Base-by-base conservation (phyloP, 2,329 filamentous ascomycete species). In the Colletotrichum eremochloae region DNA sequence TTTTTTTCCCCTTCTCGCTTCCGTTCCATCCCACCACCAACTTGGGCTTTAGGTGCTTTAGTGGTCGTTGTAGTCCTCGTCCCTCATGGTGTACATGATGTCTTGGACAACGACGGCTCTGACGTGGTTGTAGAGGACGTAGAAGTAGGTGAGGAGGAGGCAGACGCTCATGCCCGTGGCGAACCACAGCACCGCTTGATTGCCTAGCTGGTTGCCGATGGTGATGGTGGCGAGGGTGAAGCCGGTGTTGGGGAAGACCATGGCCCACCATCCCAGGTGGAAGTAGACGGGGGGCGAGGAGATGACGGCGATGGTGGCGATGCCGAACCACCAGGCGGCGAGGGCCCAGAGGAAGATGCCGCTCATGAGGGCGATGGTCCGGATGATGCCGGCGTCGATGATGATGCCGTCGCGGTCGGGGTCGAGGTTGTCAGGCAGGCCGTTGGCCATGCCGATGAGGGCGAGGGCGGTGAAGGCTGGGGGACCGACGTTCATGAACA, bases 401-500 rank as follows among this genome's bases (percentile, higher is more conserved):
- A 75, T 52, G 57, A 86, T 76, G 6, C 85, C 84, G 44, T 86
- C 83, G 55, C 79, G 71, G 48, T 83, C 80, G 15, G 79, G 80
- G 64, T 87, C 84, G 38, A 89, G 80, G 9, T 80, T 81, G 55
- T 83, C 80, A 8, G 87, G 86, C 4, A 91, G 79, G 11, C 86
- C 85, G 57, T 87, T 84, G 0, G 91, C 86, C 87, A 94, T 91
- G 60, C 91, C 91, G 48, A 94, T 88, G 52, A 94, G 84, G 0
- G 92, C 92, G 18, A 94, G 83, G 1, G 89, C 90, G 0, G 92
- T 94, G 82, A 93, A 94, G 1, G 90, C 87, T 0, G 92, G 91
- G 1, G 92, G 91, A 0, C 92, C 92, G n/a, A 94, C 92, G 72
- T 90, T 91, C 83, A 94, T 93, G 83, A 93, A 94, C 78, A 94